Percentiles rank a stretch among this genome's conserved stretches.
These are phyloP conservation scores for Gentiana macrophylla DNA, from an alignment of 257 asterid genomes.

Conservation along the genomic window DNA sequence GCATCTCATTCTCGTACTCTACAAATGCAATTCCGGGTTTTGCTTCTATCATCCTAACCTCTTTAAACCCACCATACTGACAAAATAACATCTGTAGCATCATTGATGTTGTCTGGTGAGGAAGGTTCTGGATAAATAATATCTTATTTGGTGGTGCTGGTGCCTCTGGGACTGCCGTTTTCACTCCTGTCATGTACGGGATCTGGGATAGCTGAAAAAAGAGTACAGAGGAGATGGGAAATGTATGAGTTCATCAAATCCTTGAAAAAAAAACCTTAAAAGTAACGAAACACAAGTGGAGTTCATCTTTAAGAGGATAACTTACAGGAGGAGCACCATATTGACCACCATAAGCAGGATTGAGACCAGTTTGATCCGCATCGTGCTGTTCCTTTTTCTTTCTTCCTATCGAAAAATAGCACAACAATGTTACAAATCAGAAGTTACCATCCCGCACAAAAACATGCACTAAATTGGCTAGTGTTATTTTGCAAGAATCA, in stretches of 20 bases:
- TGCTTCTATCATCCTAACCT: slow-evolving; percentile 91
- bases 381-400: slow-evolving; percentile 90
- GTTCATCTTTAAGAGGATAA: slow-evolving; percentile 9
- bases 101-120: slow-evolving; percentile 88
- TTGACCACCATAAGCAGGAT: slow-evolving; percentile 61
- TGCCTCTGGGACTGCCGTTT: slow-evolving; percentile 60
- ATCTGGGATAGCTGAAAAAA: slow-evolving; percentile 64
- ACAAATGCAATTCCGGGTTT: slow-evolving; percentile 97
- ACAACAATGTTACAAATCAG: neutral
- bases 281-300: neutral
- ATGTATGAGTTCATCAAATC: too few species aligned
- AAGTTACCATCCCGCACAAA: neutral
- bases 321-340: slow-evolving; percentile 93
- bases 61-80: slow-evolving; percentile 83
- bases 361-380: slow-evolving; percentile 57
- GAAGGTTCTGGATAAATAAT: slow-evolving; percentile 78
- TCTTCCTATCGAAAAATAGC: slow-evolving; percentile 40
- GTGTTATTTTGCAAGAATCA: neutral
- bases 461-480: neutral
- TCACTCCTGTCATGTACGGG: slow-evolving; percentile 56
- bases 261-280: too few species aligned
- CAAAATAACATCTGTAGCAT: slow-evolving; percentile 96
- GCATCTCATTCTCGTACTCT: slow-evolving; percentile 89
- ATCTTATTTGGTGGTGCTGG: slow-evolving; percentile 98
- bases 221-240: neutral